Evolutionary conservation across 2,329 filamentous ascomycete species (phyloP), one percentile per base, ranked within the genome.

Genomic region (Calonectria montana): DNA sequence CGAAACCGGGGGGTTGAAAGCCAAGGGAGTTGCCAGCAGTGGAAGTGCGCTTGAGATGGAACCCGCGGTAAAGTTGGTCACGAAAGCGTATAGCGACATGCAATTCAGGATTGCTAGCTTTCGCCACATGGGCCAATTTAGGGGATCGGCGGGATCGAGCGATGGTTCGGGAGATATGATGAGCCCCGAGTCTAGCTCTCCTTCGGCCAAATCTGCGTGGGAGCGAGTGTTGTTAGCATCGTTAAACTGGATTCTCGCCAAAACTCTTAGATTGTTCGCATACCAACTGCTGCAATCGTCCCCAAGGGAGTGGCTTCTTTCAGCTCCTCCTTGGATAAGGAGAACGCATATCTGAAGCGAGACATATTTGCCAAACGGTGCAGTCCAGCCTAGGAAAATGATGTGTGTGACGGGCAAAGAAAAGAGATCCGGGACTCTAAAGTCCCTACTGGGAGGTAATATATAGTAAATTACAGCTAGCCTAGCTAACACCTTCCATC

Each of bases 91-190:
- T 2, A 82, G 35, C 0, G 81, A 79, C 3, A 76, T 78, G 2
- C 77, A 73, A 7, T 75, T 2, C 15, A 85, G 70, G 1, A 81
- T 75, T 1, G 74, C 70, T 0, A 78, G 18, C 67, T 84, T 85
- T 4, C 80, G 76, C 82, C 82, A 83, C 1, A 57, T 41, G 0
- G 78, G 57, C 74, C 80, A 83, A 67, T 83, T 84, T 16, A 85
- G 73, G 2, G 83, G 83, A 62, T 85, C 83, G 7, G 77, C 77
- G 6, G 83, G 82, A 48, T 84, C 81, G 0, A 76, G 47, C 0
- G 78, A 65, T 1, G 61, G 61, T 10, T 55, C 37, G 18, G 65
- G 65, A 16, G 53, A 59, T 6, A 59, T 21, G 31, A 59, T 59
- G 35, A 59, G 53, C 2, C 53, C 21, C 7, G 53, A 39, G 53